Percentiles rank a stretch among this genome's conserved stretches.
These are phyloP conservation scores for Penicillium italicum DNA, from an alignment of 2,329 filamentous ascomycete species.

Conservation along the genomic window DNA sequence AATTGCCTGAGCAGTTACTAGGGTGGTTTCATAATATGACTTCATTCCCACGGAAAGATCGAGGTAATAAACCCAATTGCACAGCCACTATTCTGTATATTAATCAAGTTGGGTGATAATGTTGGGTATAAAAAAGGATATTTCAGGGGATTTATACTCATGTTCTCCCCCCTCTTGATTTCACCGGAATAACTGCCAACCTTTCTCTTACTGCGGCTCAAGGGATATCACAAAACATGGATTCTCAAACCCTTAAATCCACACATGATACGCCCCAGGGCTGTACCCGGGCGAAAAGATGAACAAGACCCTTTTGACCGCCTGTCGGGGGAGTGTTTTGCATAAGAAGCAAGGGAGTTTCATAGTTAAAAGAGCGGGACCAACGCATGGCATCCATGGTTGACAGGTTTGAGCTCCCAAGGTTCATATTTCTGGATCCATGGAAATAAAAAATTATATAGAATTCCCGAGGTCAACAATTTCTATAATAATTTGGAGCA, in stretches of 20 bases:
- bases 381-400: constrained; percentile 1
- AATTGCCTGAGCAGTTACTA: too few species aligned
- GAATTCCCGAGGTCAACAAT: too few species aligned
- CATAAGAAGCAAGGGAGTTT: constrained; percentile 5
- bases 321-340: not conserved
- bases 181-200: not conserved
- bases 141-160: not conserved
- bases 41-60: not conserved
- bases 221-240: not conserved
- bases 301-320: not conserved
- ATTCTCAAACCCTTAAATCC: not conserved
- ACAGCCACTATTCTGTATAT: not conserved
- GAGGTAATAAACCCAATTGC: not conserved
- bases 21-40: not conserved
- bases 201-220: not conserved
- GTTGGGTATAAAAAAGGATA: not conserved
- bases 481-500: too few species aligned
- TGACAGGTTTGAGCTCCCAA: not conserved
- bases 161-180: not conserved
- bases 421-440: not conserved
- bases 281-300: not conserved
- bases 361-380: not conserved
- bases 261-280: not conserved
- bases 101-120: not conserved
- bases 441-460: too few species aligned